Base-by-base conservation (phyloP, 2,329 filamentous ascomycete genomes). In the Eutypella sp. region DNA sequence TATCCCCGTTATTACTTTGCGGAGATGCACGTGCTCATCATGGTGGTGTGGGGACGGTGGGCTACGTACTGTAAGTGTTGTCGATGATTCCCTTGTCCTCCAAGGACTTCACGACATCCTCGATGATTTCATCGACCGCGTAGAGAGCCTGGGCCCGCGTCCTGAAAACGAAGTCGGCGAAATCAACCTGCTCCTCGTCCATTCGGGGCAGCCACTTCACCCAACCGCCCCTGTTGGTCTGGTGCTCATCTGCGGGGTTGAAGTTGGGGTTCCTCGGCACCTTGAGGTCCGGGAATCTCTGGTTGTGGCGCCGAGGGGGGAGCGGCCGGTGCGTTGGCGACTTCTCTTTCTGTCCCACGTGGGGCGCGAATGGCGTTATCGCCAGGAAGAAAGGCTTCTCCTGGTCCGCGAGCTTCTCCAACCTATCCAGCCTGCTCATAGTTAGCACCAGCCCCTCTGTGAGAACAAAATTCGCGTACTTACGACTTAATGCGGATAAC, bases 121-220 rank as follows among this genome's bases (percentile, higher is more conserved):
- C 54, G 4, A 67, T 50, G 3, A 67, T 62, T 18, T 67, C 63
- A 34, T 67, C 63, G 0, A 67, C 51, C 3, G 62, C 60, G 15
- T 53, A 47, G 2, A 65, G 47, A 0, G 57, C 49, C n/a, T 58
- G 52, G 2, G 57, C 40, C 1, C 63, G 52, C 11, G 41, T 40
- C 0, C 51, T 48, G 23, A 54, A 59, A 7, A 52, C 47, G 4
- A 50, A 42, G 37, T 61, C 57, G 1, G 41, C 46, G 10, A 52
- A 52, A 4, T 45, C 46, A 20, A 57, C 41, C 3, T 49, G 40
- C 2, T 44, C 48, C 5, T 52, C 41, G 29, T 57, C 56, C 46
- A 59, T 45, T 7, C 40, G 46, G 13, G 43, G 45, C 1, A 58
- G 38, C 3, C 51, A 38, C 34, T 49, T 48, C 2, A 59, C 33